These are phyloP conservation scores for Podaxis sp. DNA, from an alignment of 768 basidiomycete species.

Conservation along the genomic window DNA sequence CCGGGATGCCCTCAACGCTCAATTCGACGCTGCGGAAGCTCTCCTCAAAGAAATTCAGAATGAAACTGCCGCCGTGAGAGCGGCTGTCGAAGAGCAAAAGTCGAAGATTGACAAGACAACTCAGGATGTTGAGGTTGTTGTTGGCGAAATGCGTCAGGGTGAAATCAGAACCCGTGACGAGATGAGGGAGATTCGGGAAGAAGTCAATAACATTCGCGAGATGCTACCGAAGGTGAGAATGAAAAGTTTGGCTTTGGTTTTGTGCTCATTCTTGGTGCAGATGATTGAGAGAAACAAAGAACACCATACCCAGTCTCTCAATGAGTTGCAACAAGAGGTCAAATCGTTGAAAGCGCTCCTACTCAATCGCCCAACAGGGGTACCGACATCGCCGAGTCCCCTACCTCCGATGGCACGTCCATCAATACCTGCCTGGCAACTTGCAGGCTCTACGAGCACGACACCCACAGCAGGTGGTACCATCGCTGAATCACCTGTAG, in stretches of 20 bases:
- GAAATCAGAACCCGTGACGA: conserved; percentile 82
- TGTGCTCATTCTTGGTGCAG: conserved; percentile 38
- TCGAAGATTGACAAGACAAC: conserved; percentile 71
- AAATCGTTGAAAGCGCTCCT: conserved; percentile 92
- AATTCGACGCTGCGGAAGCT: conserved; percentile 87
- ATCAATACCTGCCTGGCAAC: conserved; percentile 90
- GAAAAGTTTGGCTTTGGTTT: conserved; percentile 2
- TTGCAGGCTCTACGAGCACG: conserved; percentile 42
- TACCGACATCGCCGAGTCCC: conserved; percentile 47
- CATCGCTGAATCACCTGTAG: conserved; percentile 23
- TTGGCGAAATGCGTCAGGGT: conserved; percentile 73
- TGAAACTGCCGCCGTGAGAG: conserved; percentile 71
- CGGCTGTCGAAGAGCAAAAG: conserved; percentile 75
- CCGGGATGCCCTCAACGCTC: conserved; percentile 77
- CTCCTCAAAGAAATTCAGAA: conserved; percentile 78
- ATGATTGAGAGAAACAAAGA: conserved; percentile 95
- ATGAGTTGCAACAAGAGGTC: conserved; percentile 90
- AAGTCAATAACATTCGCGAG: conserved; percentile 86
- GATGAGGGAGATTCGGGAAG: conserved; percentile 89
- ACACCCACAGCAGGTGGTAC: conserved; percentile 17
- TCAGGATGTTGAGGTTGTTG: conserved; percentile 67
- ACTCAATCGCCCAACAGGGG: conserved; percentile 63
- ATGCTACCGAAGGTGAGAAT: conserved; percentile 84
- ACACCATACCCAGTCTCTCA: conserved; percentile 75
- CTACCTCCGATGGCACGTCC: conserved; percentile 62